phyloP scores from a whole-genome alignment of 805 yeast species.

The Myxozyma melibiosi region DNA sequence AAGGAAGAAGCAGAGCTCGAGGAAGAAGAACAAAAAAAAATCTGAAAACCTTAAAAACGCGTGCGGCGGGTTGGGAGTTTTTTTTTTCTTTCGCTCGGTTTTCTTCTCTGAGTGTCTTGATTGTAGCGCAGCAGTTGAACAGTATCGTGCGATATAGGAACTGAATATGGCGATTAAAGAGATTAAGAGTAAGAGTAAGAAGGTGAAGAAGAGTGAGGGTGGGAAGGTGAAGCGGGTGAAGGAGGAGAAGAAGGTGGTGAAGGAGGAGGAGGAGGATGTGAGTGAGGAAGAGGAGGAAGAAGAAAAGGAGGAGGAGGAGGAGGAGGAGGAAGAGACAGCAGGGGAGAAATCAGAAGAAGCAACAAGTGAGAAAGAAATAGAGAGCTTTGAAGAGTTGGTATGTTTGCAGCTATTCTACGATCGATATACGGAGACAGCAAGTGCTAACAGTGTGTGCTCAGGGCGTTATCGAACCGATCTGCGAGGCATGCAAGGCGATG shows the following conservation, averaged over 20 bases:
- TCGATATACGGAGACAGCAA: background rate
- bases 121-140: too few species aligned
- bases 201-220: background rate
- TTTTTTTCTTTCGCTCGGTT: background rate
- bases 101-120: too few species aligned
- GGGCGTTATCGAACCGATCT: constrained; percentile 71
- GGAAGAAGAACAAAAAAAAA: constrained; percentile 3
- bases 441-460: constrained; percentile 9
- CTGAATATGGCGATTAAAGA: background rate
- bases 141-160: too few species aligned
- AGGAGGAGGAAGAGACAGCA: constrained; percentile 29
- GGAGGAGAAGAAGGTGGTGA: constrained; percentile 20
- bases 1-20: background rate
- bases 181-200: background rate
- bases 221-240: constrained; percentile 10
- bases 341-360: constrained; percentile 27
- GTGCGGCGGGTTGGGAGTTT: constrained; percentile 14
- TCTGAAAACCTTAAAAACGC: background rate
- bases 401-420: background rate
- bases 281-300: background rate
- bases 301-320: background rate
- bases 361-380: constrained; percentile 34
- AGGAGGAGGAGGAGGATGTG: constrained; percentile 48
- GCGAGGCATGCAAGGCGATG: constrained; percentile 75
- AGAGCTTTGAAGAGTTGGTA: constrained; percentile 33